phyloP scores from a whole-genome alignment of 2,329 filamentous ascomycete species.

The Zymoseptoria ardabiliae region DNA sequence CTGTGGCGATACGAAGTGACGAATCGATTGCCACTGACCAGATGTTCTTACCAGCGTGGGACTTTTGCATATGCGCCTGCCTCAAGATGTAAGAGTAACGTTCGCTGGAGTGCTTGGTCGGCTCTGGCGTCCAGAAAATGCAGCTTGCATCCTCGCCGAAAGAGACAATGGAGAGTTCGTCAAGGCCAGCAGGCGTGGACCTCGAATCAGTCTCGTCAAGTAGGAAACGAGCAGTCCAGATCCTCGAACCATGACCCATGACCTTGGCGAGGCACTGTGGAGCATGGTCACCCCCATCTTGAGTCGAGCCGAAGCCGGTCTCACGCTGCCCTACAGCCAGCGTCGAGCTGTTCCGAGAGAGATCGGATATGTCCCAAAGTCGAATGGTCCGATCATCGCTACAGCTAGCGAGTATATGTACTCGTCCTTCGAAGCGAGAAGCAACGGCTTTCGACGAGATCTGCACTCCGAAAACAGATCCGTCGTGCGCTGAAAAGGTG shows the following conservation, averaged over 20 bases:
- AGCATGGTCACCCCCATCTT: conserved; percentile 35
- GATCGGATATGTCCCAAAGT: conserved; percentile 73
- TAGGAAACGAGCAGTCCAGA: conserved; percentile 74
- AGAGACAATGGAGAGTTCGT: conserved; percentile 54
- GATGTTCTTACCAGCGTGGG: conserved; percentile 82
- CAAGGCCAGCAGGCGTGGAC: neutral
- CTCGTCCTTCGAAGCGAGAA: conserved; percentile 34
- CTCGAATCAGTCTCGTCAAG: neutral
- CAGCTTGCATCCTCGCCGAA: conserved; percentile 79
- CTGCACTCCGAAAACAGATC: conserved; percentile 84
- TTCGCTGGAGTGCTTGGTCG: neutral
- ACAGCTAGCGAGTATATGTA: conserved; percentile 74
- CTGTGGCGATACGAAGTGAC: conserved; percentile 48
- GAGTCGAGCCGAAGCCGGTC: conserved; percentile 37
- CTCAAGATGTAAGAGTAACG: conserved; percentile 33
- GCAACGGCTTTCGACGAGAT: conserved; percentile 51
- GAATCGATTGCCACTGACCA: conserved; percentile 58
- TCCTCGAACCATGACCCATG: conserved; percentile 83
- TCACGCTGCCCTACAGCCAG: conserved; percentile 29
- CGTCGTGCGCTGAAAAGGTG: conserved; percentile 67
- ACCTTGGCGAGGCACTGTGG: conserved; percentile 52
- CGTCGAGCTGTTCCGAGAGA: conserved; percentile 19
- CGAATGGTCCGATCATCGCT: conserved; percentile 89
- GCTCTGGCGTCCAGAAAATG: conserved; percentile 52
- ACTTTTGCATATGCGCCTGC: conserved; percentile 50